Evolutionary conservation across 1,139 yeast species (phyloP), one percentile per base, ranked within the genome.

Genomic region (Zhuliangozyma blackwelliae): DNA sequence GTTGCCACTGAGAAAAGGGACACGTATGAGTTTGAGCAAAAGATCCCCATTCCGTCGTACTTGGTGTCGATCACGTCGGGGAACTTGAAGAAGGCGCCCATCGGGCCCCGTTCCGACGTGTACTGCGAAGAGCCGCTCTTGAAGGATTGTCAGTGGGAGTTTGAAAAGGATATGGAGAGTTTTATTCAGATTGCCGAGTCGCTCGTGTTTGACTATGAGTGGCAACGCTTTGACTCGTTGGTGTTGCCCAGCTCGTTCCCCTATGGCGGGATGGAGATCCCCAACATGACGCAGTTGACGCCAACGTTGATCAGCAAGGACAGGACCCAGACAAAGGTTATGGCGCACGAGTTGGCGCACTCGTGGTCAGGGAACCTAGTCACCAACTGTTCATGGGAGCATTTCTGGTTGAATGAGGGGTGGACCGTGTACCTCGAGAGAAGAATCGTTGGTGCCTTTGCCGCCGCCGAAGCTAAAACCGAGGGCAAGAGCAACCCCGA

Each of bases 181-280:
- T 63, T 60, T 44, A 45, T 63, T 25, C 49, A 58, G 41, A 56
- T 62, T 35, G 68, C 68, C 10, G 69, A 63, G 42, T 41, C 45
- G 7, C 50, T 63, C 37, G 54, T 62, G 6, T 63, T 61, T 44
- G 55, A 51, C 27, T 63, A 63, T 41, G 68, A 63, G 45, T 63
- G 69, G 69, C 42, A 48, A 3, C 45, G 54, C 19, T 63, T 56
- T 39, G 66, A 63, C 45, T 59, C 63, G 3, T 50, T 63, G 38
- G 63, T 63, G 4, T 48, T 63, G 21, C 68, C 68, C 2, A 46
- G 54, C 35, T 57, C 61, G 37, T 63, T 63, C 46, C 69, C 69
- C 2, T 63, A 63, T 40, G 69, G 69, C 11, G 69, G 68, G 10
- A 63, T 63, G 69, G 69, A 63, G 41, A 63, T 61, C 40, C 69